Percentiles rank a stretch among this genome's conserved stretches.
Conservation (phyloP, 176 grass and related monocot genomes). For the Oryza rufipogon region DNA sequence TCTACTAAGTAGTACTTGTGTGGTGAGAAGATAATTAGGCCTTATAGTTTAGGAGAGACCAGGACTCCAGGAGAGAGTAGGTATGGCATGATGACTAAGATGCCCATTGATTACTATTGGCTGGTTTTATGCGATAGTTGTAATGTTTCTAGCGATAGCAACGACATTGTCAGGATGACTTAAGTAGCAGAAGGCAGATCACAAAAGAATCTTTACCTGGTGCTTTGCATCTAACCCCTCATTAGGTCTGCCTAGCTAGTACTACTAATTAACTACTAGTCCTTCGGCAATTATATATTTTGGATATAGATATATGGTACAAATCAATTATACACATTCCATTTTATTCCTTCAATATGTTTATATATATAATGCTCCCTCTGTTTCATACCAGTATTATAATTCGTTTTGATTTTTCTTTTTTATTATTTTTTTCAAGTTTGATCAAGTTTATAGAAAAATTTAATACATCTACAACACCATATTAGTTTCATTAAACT, state of each 20-base stretch:
- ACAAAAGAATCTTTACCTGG: slow-evolving; percentile 37
- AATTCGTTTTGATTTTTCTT: no score
- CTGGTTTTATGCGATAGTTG: slow-evolving; percentile 48
- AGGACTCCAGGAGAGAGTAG: slow-evolving; percentile 28
- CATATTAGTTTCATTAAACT: no score
- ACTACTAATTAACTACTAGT: background rate
- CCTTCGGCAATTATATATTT: background rate
- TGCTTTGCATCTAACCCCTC: slow-evolving; percentile 49
- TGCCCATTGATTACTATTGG: slow-evolving; percentile 53
- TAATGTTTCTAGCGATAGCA: slow-evolving; percentile 48
- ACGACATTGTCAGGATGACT: slow-evolving; percentile 30
- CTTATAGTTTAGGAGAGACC: slow-evolving; percentile 37
- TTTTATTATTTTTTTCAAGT: no score
- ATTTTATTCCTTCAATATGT: background rate
- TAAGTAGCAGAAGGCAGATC: slow-evolving; percentile 21
- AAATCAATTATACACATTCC: background rate
- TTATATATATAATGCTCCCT: no score
- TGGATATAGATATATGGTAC: background rate
- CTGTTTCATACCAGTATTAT: no score
- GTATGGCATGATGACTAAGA: slow-evolving; percentile 55
- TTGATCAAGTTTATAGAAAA: no score
- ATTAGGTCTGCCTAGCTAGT: slow-evolving; percentile 26
- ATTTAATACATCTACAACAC: no score
- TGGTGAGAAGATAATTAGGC: slow-evolving; percentile 7
- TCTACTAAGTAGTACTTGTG: slow-evolving; percentile 14